Conservation (phyloP, 306 rosid species). For the Fragaria nilgerrensis region DNA sequence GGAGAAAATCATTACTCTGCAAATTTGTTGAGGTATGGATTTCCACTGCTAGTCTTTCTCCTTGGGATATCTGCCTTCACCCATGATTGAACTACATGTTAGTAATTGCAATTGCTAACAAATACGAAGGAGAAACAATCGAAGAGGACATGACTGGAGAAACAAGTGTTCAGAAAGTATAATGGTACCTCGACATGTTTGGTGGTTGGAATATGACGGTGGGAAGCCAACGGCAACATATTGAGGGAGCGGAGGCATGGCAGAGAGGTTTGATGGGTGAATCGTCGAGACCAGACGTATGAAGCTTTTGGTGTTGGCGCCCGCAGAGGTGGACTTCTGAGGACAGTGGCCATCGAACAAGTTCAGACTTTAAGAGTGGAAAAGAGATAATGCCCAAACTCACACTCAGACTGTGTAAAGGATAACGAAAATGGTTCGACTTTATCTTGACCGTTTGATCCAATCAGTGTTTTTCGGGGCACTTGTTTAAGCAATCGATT, state of each 20-base stretch:
- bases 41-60: slow-evolving; percentile 50
- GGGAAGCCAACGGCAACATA: not conserved
- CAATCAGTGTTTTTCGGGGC: no score
- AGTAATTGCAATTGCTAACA: not conserved
- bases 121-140: not conserved
- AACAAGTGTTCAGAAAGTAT: not conserved
- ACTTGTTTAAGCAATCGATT: no score
- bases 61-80: slow-evolving; percentile 77
- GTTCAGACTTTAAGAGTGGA: not conserved
- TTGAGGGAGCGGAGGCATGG: not conserved
- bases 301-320: not conserved
- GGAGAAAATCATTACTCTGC: slow-evolving; percentile 48
- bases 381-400: no score
- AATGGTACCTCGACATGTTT: slow-evolving; percentile 1
- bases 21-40: slow-evolving; percentile 27
- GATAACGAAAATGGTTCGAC: no score
- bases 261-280: not conserved
- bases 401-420: no score
- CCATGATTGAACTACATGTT: slow-evolving; percentile 29
- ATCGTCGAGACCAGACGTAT: not conserved
- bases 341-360: slow-evolving; percentile 6
- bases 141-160: not conserved
- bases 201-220: not conserved
- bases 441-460: no score
- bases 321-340: not conserved